Base-by-base conservation (phyloP, 2,329 filamentous ascomycete species). In the Raffaelea albimanens region DNA sequence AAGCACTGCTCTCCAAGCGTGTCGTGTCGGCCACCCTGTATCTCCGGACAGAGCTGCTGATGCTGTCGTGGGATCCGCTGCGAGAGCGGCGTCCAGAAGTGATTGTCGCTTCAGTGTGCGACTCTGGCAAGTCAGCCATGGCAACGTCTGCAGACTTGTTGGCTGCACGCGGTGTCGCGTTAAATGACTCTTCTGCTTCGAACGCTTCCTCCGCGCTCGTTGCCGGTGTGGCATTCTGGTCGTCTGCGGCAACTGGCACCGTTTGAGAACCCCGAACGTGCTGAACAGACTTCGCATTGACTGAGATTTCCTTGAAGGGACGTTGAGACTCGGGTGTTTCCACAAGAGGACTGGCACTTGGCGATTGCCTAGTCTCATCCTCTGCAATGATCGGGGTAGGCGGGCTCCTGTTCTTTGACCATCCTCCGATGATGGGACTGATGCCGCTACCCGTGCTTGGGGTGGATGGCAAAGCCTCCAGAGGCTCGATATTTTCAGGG, bases 221-320 rank as follows among this genome's bases (percentile, higher is more conserved):
- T 1, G 39, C 34, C 14, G 44, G 38, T 23, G 34, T 18, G 8
- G 45, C 29, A 10, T 33, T 46, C 10, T 53, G 36, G 16, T 47
- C 44, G 2, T 45, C 49, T 9, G 36, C 41, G 5, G 29, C 34
- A 16, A 31, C 4, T 8, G 16, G 23, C 34, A 5, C 11, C 22
- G 39, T 13, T 21, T 40, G 3, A 22, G 39, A 45, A 63, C 58
- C 25, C 25, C 25, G 25, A 29, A 29, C 25, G 7, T 29, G 25
- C 7, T 13, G 25, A 29, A 7, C 7, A 13, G 25, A 7, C 50
- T 62, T 66, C 3, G 71, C 64, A 57, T 85, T 85, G 46, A 68
- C 67, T n/a, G 81, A 79, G 13, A 84, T 70, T 56, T 82, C 77
- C 59, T 71, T 77, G 57, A 86, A 74, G 0, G 76, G 77, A 16